Conservation (phyloP, 805 yeast species). For the Saturnispora sekii region DNA sequence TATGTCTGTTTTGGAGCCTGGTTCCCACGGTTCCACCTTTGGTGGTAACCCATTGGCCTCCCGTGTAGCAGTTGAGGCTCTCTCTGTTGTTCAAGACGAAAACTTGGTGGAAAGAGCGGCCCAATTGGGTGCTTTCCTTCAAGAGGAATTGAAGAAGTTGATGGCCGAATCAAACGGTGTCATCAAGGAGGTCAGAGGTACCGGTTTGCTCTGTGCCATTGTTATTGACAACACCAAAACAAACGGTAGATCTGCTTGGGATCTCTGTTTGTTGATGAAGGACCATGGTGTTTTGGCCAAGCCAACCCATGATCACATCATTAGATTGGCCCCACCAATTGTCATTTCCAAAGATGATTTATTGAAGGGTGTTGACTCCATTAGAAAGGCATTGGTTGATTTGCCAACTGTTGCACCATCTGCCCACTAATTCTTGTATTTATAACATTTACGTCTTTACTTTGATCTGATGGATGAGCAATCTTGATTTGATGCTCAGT, state of each 20-base stretch:
- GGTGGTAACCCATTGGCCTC: slow-evolving; percentile 97
- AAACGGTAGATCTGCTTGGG: slow-evolving; percentile 93
- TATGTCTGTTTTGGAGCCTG: slow-evolving; percentile 84
- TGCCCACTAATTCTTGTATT: slow-evolving; percentile 25
- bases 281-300: slow-evolving; percentile 80
- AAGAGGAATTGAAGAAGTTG: slow-evolving; percentile 39
- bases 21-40: slow-evolving; percentile 95
- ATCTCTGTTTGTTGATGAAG: slow-evolving; percentile 82
- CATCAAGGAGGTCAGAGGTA: slow-evolving; percentile 63
- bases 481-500: too few relatives aligned
- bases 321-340: slow-evolving; percentile 93
- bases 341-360: slow-evolving; percentile 85
- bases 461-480: too few relatives aligned
- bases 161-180: slow-evolving; percentile 38
- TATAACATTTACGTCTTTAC: background rate
- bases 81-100: slow-evolving; percentile 84
- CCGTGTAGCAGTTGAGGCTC: slow-evolving; percentile 86
- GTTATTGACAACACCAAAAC: slow-evolving; percentile 81
- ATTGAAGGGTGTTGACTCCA: slow-evolving; percentile 68
- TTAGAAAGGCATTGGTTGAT: slow-evolving; percentile 46
- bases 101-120: slow-evolving; percentile 70
- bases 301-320: slow-evolving; percentile 92
- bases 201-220: slow-evolving; percentile 81
- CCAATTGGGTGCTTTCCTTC: slow-evolving; percentile 61
- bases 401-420: slow-evolving; percentile 46